These are phyloP conservation scores for Kodamaea leandrae DNA, from an alignment of 805 yeast species.

Conservation along the genomic window DNA sequence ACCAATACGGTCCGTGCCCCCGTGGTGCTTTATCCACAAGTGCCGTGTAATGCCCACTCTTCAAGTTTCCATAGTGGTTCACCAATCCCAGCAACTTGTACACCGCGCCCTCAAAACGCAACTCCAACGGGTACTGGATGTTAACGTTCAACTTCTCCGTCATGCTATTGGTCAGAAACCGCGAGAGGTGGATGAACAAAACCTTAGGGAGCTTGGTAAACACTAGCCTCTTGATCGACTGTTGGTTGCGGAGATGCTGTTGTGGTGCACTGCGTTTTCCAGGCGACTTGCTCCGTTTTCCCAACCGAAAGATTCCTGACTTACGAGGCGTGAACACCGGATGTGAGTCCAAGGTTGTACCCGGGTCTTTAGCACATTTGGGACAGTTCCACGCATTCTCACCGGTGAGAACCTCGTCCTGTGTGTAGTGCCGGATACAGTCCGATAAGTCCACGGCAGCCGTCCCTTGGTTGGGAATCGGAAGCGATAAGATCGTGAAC, in stretches of 20 bases:
- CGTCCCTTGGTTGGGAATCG: conserved; percentile 47
- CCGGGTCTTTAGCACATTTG: conserved; percentile 45
- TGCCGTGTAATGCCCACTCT: conserved; percentile 77
- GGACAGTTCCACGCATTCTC: conserved; percentile 88
- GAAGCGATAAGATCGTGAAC: conserved; percentile 61
- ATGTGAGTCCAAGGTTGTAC: conserved; percentile 26
- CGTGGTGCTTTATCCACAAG: conserved; percentile 48
- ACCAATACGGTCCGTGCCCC: conserved; percentile 46
- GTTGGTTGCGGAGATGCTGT: conserved; percentile 7
- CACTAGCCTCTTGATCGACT: conserved; percentile 26
- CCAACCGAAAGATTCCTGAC: conserved; percentile 34
- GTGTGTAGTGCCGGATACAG: conserved; percentile 58
- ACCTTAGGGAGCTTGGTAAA: conserved; percentile 38
- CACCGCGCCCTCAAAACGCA: conserved; percentile 43
- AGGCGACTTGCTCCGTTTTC: conserved; percentile 36
- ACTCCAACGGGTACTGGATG: conserved; percentile 54
- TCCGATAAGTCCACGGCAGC: conserved; percentile 51
- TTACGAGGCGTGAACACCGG: conserved; percentile 38
- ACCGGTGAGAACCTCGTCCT: conserved; percentile 63
- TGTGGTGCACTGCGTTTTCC: conserved; percentile 17
- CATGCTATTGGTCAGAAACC: conserved; percentile 48
- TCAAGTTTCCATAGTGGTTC: conserved; percentile 67
- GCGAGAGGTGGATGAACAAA: conserved; percentile 39
- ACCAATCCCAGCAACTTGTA: conserved; percentile 63
- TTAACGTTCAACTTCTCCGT: conserved; percentile 51